phyloP scores from a whole-genome alignment of 2,329 filamentous ascomycete species.

The Fusarium protoensiforme region DNA sequence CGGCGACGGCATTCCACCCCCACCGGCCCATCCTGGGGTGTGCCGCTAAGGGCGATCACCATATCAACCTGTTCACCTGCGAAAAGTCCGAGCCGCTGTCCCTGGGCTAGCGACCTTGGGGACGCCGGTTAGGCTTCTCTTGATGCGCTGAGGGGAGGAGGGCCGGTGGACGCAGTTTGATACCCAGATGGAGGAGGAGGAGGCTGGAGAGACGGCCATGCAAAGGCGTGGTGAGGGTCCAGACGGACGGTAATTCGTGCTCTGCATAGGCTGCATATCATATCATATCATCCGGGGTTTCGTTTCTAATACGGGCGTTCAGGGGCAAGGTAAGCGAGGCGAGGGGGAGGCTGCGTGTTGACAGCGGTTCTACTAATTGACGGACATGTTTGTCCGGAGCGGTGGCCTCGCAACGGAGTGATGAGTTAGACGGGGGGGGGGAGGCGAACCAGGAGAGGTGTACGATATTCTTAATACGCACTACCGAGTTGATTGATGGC shows the following conservation, averaged over 20 bases:
- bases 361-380: conserved; percentile 15
- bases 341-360: conserved; percentile 21
- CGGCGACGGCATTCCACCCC: conserved; percentile 92
- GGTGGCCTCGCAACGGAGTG: conserved; percentile 11
- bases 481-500: conserved; percentile 4
- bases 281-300: conserved; percentile 38
- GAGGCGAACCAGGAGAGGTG: conserved; percentile 10
- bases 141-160: conserved; percentile 5
- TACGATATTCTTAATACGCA: conserved; percentile 34
- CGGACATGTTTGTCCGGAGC: conserved; percentile 14
- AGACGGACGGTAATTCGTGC: conserved; percentile 24
- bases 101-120: conserved; percentile 44
- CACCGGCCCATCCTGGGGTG: conserved; percentile 92
- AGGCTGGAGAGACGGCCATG: background rate
- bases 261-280: conserved; percentile 39
- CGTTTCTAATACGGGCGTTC: conserved; percentile 37
- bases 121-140: conserved; percentile 26
- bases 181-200: conserved; percentile 6
- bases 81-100: conserved; percentile 57
- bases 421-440: conserved; percentile 19
- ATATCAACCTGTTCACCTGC: conserved; percentile 89
- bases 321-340: conserved; percentile 34
- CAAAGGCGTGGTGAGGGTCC: conserved; percentile 19
- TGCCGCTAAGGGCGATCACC: conserved; percentile 85
- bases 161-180: conserved; percentile 7